Base-by-base conservation (phyloP, 352 stramenopile species). In the Phytophthora sansomeana region DNA sequence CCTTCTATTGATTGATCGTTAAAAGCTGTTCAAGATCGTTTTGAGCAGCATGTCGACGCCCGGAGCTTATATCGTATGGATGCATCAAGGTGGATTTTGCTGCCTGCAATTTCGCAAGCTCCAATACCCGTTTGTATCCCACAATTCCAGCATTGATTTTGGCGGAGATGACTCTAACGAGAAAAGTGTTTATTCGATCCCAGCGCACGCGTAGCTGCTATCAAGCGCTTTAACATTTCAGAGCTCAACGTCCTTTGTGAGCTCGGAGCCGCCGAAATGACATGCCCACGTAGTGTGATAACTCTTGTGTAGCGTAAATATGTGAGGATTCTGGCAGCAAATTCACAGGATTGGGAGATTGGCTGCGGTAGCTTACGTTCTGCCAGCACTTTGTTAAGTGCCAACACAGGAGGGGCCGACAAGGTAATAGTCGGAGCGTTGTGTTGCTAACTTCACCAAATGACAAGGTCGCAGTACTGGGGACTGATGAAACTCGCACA, bases 381-480 rank as follows among this genome's bases (percentile, higher is more conserved):
- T 83, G 75, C 44, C 62, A 75, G 46, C 75, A 83, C 33, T 76
- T 78, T 30, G 63, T 83, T 47, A 83, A 80, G 75, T 59, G 77
- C 7, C 61, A 77, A 4, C 60, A 69, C 53, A 0, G 54, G n/a
- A n/a, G n/a, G n/a, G n/a, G n/a, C n/a, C n/a, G n/a, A 62, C 7
- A 74, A 47, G 36, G 33, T 75, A 13, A 58, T 78, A 13, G 39
- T 83, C 0, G 75, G 63, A 3, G 66, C 68, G 29, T 42, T 83
- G 11, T 83, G 75, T 17, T 80, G 72, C 26, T 53, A 76, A 24
- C 58, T 68, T 0, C 72, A 69, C 8, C 50, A 80, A 30, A 61
- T 83, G 26, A 69, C 67, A 14, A 58, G 68, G 14, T 64, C 68
- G 13, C 75, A 83, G 49, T 83, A 83, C 54, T 78, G 69, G 62